A percentile compares a stretch with the other conserved stretches of the same genome.
Evolutionary conservation across 768 basidiomycete species (phyloP).

Genomic region (Boletus eberwhitei): DNA sequence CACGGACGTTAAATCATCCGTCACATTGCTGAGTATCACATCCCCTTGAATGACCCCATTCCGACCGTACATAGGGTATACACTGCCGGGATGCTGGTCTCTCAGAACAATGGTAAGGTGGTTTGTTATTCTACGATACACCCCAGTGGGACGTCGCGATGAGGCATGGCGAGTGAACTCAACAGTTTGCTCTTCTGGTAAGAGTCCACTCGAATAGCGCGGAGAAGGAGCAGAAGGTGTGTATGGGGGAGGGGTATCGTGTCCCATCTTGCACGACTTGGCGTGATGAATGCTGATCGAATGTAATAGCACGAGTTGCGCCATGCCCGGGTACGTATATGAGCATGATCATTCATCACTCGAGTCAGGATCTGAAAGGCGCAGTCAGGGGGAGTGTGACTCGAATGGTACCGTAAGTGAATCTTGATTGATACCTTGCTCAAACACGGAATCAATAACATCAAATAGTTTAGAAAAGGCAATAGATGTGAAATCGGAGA

Average conservation of each 20-base stretch:
- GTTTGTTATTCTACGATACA: constrained; percentile 31
- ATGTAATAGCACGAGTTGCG: too few species aligned
- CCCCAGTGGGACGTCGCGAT: constrained; percentile 8
- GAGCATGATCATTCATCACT: too few species aligned
- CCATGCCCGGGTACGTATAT: neutral
- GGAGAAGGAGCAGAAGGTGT: constrained; percentile 53
- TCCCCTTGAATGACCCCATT: constrained; percentile 24
- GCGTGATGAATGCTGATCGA: neutral
- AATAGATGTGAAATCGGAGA: too few species aligned
- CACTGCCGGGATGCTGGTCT: constrained; percentile 21
- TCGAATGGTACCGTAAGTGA: too few species aligned
- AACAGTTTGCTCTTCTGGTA: constrained; percentile 48
- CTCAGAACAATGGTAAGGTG: constrained; percentile 22
- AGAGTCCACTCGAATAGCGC: constrained; percentile 49
- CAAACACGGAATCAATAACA: too few species aligned
- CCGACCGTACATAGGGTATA: constrained; percentile 21
- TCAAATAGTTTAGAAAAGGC: too few species aligned
- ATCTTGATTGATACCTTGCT: too few species aligned
- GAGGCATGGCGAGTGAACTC: constrained; percentile 37
- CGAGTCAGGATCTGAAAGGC: too few species aligned
- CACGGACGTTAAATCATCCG: constrained; percentile 14
- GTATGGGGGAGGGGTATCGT: constrained; percentile 43
- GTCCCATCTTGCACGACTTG: constrained; percentile 5
- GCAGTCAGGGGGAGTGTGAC: too few species aligned
- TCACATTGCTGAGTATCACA: constrained; percentile 9